phyloP scores from a whole-genome alignment of 768 basidiomycete species.

The Kwoniella mangroviensis region DNA sequence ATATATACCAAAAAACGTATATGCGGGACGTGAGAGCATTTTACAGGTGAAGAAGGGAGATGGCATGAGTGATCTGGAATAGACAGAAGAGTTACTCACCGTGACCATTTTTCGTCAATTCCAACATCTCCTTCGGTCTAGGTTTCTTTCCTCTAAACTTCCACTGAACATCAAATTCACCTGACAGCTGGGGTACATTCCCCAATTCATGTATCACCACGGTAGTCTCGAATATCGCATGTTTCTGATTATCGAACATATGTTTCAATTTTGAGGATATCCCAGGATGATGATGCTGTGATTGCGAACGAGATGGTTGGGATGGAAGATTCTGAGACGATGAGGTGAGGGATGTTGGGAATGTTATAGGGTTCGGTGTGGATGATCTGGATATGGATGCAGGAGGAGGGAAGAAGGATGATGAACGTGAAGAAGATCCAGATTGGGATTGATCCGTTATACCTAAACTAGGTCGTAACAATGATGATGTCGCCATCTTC shows the following conservation, averaged over 20 bases:
- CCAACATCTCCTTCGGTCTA: slow-evolving; percentile 29
- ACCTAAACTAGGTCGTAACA: slow-evolving; percentile 8
- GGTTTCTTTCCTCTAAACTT: slow-evolving; percentile 45
- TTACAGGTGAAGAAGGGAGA: too few relatives aligned
- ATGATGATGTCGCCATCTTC: slow-evolving; percentile 16
- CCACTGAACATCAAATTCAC: slow-evolving; percentile 43
- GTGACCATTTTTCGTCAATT: slow-evolving; percentile 14
- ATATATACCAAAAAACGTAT: background rate
- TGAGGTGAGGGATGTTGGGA: slow-evolving; percentile 16
- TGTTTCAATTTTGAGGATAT: slow-evolving; percentile 26
- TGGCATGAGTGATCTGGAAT: background rate
- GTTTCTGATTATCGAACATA: slow-evolving; percentile 37
- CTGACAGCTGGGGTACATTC: slow-evolving; percentile 47
- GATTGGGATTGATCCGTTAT: background rate
- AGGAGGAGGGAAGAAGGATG: slow-evolving; percentile 12
- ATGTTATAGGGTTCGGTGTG: slow-evolving; percentile 6
- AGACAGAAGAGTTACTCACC: slow-evolving; percentile 13
- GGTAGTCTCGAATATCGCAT: slow-evolving; percentile 36
- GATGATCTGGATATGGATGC: slow-evolving; percentile 4
- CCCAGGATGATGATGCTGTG: slow-evolving; percentile 8
- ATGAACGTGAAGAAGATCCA: slow-evolving; percentile 19
- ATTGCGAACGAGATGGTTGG: background rate
- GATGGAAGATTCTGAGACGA: slow-evolving; percentile 7
- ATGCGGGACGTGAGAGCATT: too few relatives aligned
- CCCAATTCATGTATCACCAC: slow-evolving; percentile 42